Conservation (phyloP, 2,329 filamentous ascomycete species). For the Claviceps sp. region DNA sequence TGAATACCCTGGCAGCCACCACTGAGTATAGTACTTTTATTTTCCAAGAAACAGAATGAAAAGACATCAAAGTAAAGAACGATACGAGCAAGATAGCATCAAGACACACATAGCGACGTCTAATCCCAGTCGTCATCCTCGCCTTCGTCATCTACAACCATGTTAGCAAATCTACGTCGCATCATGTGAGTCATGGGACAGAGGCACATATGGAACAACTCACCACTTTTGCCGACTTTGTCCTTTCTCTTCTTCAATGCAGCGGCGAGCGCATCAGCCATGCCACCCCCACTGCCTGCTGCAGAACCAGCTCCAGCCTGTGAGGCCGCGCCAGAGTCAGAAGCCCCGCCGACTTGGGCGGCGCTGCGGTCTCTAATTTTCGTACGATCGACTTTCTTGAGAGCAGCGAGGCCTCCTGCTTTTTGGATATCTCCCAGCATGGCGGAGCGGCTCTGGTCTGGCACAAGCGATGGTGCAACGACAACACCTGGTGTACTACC, state of each 20-base stretch:
- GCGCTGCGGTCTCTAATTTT: constrained; percentile 61
- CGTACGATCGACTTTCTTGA: constrained; percentile 62
- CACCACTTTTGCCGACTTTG: constrained; percentile 91
- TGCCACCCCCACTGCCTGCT: constrained; percentile 46
- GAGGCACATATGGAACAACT: constrained; percentile 26
- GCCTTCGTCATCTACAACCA: constrained; percentile 53
- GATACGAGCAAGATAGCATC: too few species aligned
- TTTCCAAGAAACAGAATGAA: not conserved
- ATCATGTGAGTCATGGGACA: not conserved
- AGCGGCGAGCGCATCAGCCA: constrained; percentile 73
- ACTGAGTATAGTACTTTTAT: not conserved
- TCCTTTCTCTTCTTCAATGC: constrained; percentile 74
- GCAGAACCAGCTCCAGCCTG: constrained; percentile 37
- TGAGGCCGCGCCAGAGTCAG: constrained; percentile 37
- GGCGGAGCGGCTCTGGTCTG: constrained; percentile 38
- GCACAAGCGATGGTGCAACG: constrained; percentile 26
- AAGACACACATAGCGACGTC: constrained; percentile 7
- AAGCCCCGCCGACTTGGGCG: constrained; percentile 41
- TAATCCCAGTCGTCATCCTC: constrained; percentile 61
- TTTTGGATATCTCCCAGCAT: constrained; percentile 61
- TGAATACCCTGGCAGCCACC: too few species aligned
- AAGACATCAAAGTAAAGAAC: constrained; percentile 8
- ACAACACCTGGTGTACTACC: constrained; percentile 43
- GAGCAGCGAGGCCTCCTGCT: constrained; percentile 48
- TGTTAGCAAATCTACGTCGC: constrained; percentile 5